Base-by-base conservation (phyloP, 2,329 filamentous ascomycete genomes). In the Penicillium sp. region DNA sequence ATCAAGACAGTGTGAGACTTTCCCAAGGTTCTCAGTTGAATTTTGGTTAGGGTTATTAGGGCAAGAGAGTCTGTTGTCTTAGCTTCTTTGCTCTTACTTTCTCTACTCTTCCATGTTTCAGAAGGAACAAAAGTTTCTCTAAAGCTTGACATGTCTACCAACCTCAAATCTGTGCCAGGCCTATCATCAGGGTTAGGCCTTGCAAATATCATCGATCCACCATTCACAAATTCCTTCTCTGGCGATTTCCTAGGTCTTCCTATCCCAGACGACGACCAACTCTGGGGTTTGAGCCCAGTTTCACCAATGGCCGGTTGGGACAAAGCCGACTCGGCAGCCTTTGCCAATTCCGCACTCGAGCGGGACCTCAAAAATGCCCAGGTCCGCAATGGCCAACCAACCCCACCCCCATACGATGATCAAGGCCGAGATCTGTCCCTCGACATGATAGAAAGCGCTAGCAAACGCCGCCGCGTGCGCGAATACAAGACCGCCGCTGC, bases 311-410 rank as follows among this genome's bases (percentile, higher is more conserved):
- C 57, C 3, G 37, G 39, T 20, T 72, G 69, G 69, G 64, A 70
- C 26, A 68, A 66, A 48, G 38, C 55, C 16, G 69, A 71, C 7
- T 58, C 61, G n/a, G 49, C 58, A 14, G 58, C 58, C 14, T 70
- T 71, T 46, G 52, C 63, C n/a, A 61, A 59, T 45, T 60, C 68
- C 13, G 58, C 59, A 5, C 50, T 72, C 20, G 69, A 70, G 40
- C 67, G 67, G 39, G 69, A 70, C 43, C 59, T 72, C 14, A 73
- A 70, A 49, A 69, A 71, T 50, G 58, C 69, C 24, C 72, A 69
- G n/a, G 68, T 74, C n/a, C 67, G 70, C 39, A 73, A 74, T 51
- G 72, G 72, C 18, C 72, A 74, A 34, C 71, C 72, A 9, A 74
- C 72, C 2, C 72, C 72, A 4, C 72, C 72, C 0, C 70, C 69